Conservation (phyloP, 805 yeast genomes). For the Tetrapisispora namnaoensis region DNA sequence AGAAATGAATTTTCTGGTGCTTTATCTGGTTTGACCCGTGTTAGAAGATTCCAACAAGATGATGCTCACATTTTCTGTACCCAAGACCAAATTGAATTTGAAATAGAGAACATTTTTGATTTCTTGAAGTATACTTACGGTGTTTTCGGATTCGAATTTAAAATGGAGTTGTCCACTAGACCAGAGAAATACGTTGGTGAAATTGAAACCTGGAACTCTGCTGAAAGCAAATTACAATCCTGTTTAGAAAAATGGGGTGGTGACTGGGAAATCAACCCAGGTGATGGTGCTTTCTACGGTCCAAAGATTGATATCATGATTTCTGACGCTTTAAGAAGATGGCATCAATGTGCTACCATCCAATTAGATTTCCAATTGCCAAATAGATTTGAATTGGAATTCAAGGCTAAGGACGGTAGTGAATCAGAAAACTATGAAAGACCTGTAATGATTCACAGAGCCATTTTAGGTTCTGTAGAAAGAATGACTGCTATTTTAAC, state of each 20-base stretch:
- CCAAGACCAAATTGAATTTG: constrained; percentile 61
- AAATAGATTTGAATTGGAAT: constrained; percentile 81
- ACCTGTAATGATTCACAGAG: constrained; percentile 99
- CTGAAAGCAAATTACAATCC: constrained; percentile 73
- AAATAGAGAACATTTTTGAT: constrained; percentile 69
- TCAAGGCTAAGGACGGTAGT: constrained; percentile 55
- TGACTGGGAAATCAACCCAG: constrained; percentile 89
- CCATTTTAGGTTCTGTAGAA: constrained; percentile 95
- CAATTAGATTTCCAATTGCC: constrained; percentile 99
- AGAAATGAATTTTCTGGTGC: constrained; percentile 95
- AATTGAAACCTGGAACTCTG: constrained; percentile 84
- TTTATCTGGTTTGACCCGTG: constrained; percentile 82
- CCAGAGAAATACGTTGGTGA: constrained; percentile 97
- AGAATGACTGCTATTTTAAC: constrained; percentile 98
- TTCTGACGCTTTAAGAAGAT: constrained; percentile 87
- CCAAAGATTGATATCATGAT: constrained; percentile 96
- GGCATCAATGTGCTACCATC: constrained; percentile 99
- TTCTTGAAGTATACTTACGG: constrained; percentile 82
- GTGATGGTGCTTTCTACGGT: constrained; percentile 95
- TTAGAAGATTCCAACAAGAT: constrained; percentile 93
- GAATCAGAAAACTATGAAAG: constrained; percentile 52
- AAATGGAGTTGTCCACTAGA: constrained; percentile 94
- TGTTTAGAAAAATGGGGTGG: constrained; percentile 83
- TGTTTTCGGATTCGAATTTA: constrained; percentile 86
- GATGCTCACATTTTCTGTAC: constrained; percentile 96